Base-by-base conservation (phyloP, 345 rosid genomes). In the Gossypium stocksii region DNA sequence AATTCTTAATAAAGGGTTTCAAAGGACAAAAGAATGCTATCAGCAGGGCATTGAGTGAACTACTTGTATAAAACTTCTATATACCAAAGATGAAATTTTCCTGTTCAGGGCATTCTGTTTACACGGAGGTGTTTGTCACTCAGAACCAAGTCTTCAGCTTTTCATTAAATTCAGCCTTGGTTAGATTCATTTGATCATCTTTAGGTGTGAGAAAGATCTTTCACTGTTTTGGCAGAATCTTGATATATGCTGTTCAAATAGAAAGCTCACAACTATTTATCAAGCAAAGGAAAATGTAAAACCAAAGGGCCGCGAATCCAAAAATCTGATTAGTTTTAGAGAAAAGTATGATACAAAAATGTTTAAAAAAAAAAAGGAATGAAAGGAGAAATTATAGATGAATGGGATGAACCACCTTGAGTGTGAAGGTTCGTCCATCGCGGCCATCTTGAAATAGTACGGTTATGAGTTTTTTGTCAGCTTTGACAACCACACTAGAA, bases 401-500 rank as follows among this genome's bases (percentile, higher is more conserved):
- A 38, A 56, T 3, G 57, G 68, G 20, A 71, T 46, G 76, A 80
- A 58, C 70, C 79, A 95, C 98, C 98, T 95, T 95, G 53, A 95
- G 91, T 38, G 99, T 95, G 83, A 95, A 95, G 81, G 99, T 85
- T 48, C 98, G 88, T 73, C 98, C 98, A 74, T 94, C 98, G 66
- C 97, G 94, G 61, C 99, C 98, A 83, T 95, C 98, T 29, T 93
- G 91, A 81, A 95, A 93, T 77, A 87, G 94, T 71, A 95, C 99
- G 19, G 98, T 95, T 87, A 95, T 77, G 63, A 95, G 90, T 78
- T 89, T 95, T 86, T 95, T 95, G 72, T 95, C 99, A 75, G 97
- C 93, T 85, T 90, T 93, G 81, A 93, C 93, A 74, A 90, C 93
- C 85, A 95, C 98, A 79, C 99, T 95, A 77, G 59, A 85, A 80